Base-by-base conservation (phyloP, 2,329 filamentous ascomycete genomes). In the Gaeumannomyces sp. region DNA sequence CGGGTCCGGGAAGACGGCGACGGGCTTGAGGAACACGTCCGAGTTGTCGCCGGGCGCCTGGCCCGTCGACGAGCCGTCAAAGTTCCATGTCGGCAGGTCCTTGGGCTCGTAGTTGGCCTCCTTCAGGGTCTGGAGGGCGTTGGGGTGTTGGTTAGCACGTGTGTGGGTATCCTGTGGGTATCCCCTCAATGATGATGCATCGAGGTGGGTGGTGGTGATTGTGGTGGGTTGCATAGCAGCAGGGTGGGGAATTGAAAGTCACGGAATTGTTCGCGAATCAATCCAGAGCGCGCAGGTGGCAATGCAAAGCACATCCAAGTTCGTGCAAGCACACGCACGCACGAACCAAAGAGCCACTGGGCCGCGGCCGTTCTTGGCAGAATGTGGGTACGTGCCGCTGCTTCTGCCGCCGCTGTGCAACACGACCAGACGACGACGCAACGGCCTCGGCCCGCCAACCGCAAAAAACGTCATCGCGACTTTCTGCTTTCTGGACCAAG, bases 11-110 rank as follows among this genome's bases (percentile, higher is more conserved):
- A 87, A 97, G 80, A 93, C 63, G 60, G 70, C 70, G 13, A 71
- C 70, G 63, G 70, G 70, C 67, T 69, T 69, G 63, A 71, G 68
- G 69, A 70, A 70, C 81, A 92, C 88, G 80, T 92, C 89, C 66
- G 89, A 92, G 83, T 92, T 90, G 79, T 90, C 86, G 73, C 89
- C 89, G 60, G 88, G 88, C 66, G 89, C 89, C 79, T 92, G 89
- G 70, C 82, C 86, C 70, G 89, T 92, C 57, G 89, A 92, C 56
- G 88, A 91, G 72, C 89, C 89, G 78, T 91, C 88, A 75, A 91
- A 91, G 80, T 90, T 91, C 88, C 88, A 91, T 80, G 90, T 87
- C 72, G 88, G 85, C 68, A 91, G 87, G 68, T 90, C 87, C 67
- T 85, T 81, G 68, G 70, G 65, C 31, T 61, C 62, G 67, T 71